Evolutionary conservation across 495 filamentous ascomycete species (phyloP).

Genomic region (Peziza echinospora): DNA sequence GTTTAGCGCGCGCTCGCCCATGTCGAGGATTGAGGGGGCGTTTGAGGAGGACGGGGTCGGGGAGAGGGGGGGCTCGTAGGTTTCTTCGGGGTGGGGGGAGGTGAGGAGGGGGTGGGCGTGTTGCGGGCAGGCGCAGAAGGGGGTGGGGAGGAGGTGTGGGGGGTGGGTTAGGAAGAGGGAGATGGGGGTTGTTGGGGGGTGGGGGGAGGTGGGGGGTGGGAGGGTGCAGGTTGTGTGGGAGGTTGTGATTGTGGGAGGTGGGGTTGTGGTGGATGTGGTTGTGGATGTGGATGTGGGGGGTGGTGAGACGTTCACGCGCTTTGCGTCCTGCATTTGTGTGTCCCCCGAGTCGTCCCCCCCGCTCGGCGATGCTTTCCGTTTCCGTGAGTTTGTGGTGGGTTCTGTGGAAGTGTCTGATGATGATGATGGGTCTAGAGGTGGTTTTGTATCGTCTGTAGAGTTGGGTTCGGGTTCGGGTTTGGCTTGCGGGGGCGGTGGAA

Average conservation of each 20-base stretch:
- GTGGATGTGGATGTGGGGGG: not conserved
- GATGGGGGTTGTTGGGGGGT: constrained; percentile 32
- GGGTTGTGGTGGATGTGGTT: constrained; percentile 10
- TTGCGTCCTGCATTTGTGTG: not conserved
- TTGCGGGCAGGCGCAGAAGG: constrained; percentile 50
- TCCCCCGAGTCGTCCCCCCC: not conserved
- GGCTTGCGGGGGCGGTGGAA: not conserved
- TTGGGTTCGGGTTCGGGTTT: not conserved
- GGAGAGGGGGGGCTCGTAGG: constrained; percentile 74
- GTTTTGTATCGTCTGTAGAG: not conserved
- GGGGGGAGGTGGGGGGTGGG: constrained; percentile 29
- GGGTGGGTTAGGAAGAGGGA: constrained; percentile 80
- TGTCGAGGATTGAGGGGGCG: constrained; percentile 48
- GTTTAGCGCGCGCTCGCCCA: constrained; percentile 71
- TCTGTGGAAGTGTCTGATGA: constrained; percentile 44
- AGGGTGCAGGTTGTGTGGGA: constrained; percentile 7
- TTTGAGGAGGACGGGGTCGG: constrained; percentile 29
- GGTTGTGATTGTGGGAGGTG: constrained; percentile 6
- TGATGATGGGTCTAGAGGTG: constrained; percentile 2
- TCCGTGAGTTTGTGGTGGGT: constrained; percentile 30
- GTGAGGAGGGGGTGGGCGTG: constrained; percentile 50
- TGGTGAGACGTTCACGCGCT: not conserved
- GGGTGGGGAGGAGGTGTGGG: constrained; percentile 52
- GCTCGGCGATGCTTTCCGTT: not conserved
- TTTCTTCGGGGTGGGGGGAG: constrained; percentile 59